phyloP scores from a whole-genome alignment of 2,329 filamentous ascomycete genomes.

The Metarhizium brunneum region DNA sequence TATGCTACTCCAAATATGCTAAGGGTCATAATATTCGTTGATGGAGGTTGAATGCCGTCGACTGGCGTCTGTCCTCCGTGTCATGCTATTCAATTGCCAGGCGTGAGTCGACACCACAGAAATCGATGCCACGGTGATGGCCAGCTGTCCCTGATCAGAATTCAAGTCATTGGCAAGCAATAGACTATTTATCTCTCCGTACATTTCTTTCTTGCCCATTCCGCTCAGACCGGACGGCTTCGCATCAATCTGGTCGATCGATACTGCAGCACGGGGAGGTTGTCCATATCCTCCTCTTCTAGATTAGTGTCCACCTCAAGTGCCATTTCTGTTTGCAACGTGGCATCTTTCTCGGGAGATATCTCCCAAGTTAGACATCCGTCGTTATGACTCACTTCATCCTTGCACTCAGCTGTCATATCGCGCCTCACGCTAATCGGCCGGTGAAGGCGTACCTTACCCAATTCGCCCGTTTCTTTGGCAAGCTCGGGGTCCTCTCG shows the following conservation, averaged over 20 bases:
- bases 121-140: background rate
- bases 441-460: conserved; percentile 39
- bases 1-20: background rate
- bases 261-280: conserved; percentile 30
- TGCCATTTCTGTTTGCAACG: conserved; percentile 11
- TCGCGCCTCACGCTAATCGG: conserved; percentile 45
- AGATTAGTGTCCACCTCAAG: conserved; percentile 25
- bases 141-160: background rate
- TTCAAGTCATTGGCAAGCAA: background rate
- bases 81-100: background rate
- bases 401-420: conserved; percentile 20
- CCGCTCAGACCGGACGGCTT: conserved; percentile 12
- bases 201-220: background rate
- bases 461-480: conserved; percentile 27
- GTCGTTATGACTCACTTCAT: conserved; percentile 14
- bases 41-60: background rate
- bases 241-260: conserved; percentile 32
- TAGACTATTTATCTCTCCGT: too few species aligned
- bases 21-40: background rate
- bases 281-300: conserved; percentile 34
- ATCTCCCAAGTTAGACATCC: conserved; percentile 14
- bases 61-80: background rate
- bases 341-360: conserved; percentile 4
- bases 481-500: conserved; percentile 40
- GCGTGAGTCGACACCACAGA: background rate